Evolutionary conservation across 2,329 filamentous ascomycete genomes (phyloP).

Genomic region (Ophiostoma himal-ulmi): DNA sequence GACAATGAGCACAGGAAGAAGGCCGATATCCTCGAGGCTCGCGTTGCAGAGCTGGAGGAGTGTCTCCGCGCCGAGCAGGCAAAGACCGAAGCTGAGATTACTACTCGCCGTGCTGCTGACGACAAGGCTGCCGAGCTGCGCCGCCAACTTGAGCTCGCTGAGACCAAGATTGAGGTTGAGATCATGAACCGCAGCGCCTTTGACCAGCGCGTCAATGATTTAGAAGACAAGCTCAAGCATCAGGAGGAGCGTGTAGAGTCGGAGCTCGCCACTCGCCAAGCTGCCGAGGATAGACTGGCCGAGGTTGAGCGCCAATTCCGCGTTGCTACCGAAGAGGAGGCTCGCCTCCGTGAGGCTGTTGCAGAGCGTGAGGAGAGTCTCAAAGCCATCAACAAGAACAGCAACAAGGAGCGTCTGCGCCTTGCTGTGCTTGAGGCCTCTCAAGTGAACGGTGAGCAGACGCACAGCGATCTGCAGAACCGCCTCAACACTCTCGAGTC

Average conservation of each 20-base stretch:
- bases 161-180: constrained; percentile 55
- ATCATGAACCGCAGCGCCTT: constrained; percentile 55
- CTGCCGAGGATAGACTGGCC: constrained; percentile 65
- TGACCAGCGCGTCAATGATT: constrained; percentile 58
- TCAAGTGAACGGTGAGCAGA: constrained; percentile 52
- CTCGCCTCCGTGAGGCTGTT: constrained; percentile 58
- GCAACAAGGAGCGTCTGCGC: constrained; percentile 53
- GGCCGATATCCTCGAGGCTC: constrained; percentile 54
- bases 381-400: constrained; percentile 51
- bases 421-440: constrained; percentile 62
- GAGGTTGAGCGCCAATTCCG: constrained; percentile 66
- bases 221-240: constrained; percentile 61
- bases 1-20: constrained; percentile 47
- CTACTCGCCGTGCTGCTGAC: constrained; percentile 47
- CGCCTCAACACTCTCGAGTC: constrained; percentile 49
- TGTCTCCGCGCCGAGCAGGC: constrained; percentile 45
- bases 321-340: constrained; percentile 66
- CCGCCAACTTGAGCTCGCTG: constrained; percentile 51
- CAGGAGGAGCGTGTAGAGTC: constrained; percentile 60
- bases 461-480: constrained; percentile 50
- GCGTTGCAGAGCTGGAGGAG: constrained; percentile 56
- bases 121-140: constrained; percentile 49
- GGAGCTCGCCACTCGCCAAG: constrained; percentile 57
- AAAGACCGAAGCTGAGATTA: constrained; percentile 45
- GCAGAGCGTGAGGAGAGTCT: constrained; percentile 66